These are phyloP conservation scores for Zygosaccharomyces rouxii DNA, from an alignment of 805 yeast genomes.

Conservation along the genomic window DNA sequence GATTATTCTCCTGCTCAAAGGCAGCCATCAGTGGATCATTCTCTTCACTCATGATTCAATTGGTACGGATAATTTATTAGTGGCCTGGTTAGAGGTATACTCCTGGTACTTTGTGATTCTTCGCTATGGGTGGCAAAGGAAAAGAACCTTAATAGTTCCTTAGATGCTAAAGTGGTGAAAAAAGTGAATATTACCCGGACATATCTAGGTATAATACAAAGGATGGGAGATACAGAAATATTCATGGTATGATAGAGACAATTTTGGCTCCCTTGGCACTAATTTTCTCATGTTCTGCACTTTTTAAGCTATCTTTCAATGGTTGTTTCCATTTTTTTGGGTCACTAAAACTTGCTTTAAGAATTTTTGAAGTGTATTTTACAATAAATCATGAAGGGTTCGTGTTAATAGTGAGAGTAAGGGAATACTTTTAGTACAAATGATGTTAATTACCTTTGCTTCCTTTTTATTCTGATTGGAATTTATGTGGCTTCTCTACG, in stretches of 20 bases:
- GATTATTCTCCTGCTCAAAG: constrained; percentile 31
- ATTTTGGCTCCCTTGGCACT: no score
- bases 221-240: not conserved
- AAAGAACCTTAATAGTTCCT: constrained; percentile 2
- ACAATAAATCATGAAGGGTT: no score
- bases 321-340: not conserved
- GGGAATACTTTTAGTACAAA: no score
- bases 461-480: no score
- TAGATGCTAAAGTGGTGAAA: not conserved
- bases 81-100: not conserved
- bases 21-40: constrained; percentile 76
- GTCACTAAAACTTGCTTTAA: not conserved
- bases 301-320: not conserved
- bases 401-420: no score
- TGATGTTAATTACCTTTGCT: no score
- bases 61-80: not conserved
- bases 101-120: not conserved
- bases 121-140: constrained; percentile 6
- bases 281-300: not conserved
- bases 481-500: no score
- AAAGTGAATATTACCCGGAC: not conserved
- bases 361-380: not conserved
- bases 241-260: not conserved
- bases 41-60: constrained; percentile 49
- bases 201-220: not conserved